Evolutionary conservation across 139 green algal species (phyloP).

Genomic region (Raphidocelis subcapitata): DNA sequence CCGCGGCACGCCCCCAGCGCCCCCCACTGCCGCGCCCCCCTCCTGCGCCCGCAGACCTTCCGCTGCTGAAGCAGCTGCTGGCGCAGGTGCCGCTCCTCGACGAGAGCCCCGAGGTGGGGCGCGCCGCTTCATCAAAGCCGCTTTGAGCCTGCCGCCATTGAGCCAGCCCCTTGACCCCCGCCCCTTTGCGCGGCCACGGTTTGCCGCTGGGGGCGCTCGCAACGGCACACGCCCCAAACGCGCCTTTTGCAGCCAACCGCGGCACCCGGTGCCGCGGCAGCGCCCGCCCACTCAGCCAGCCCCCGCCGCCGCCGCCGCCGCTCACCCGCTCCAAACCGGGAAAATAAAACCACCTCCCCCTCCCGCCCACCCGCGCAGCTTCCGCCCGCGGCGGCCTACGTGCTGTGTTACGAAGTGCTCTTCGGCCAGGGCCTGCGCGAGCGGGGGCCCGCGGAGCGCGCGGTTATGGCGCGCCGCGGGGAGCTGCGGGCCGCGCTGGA

Average conservation of each 20-base stretch:
- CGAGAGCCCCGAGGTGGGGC: slow-evolving; percentile 22
- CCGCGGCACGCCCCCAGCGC: not conserved
- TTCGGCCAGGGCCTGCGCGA: slow-evolving; percentile 50
- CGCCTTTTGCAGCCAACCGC: too few species aligned
- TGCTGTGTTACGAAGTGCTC: slow-evolving; percentile 81
- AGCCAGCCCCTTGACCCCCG: too few species aligned
- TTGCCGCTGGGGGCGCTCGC: too few species aligned
- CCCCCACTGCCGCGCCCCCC: not conserved
- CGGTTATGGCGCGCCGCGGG: not conserved
- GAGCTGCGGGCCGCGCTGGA: slow-evolving; percentile 3
- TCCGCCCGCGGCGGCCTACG: slow-evolving; percentile 28
- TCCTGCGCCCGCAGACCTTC: slow-evolving; percentile 35
- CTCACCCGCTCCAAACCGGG: too few species aligned
- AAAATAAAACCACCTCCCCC: not conserved
- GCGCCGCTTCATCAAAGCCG: not conserved
- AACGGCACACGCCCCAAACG: too few species aligned
- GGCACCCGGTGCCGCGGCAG: too few species aligned
- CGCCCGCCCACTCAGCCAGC: too few species aligned
- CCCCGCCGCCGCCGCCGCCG: too few species aligned
- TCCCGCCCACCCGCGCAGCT: slow-evolving; percentile 9
- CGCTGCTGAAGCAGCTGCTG: slow-evolving; percentile 61
- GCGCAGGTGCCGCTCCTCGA: slow-evolving; percentile 38
- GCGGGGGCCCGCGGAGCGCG: not conserved
- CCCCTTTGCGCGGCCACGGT: too few species aligned
- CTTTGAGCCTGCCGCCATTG: too few species aligned